phyloP scores from a whole-genome alignment of 495 filamentous ascomycete genomes.

The Daldinia childiae region DNA sequence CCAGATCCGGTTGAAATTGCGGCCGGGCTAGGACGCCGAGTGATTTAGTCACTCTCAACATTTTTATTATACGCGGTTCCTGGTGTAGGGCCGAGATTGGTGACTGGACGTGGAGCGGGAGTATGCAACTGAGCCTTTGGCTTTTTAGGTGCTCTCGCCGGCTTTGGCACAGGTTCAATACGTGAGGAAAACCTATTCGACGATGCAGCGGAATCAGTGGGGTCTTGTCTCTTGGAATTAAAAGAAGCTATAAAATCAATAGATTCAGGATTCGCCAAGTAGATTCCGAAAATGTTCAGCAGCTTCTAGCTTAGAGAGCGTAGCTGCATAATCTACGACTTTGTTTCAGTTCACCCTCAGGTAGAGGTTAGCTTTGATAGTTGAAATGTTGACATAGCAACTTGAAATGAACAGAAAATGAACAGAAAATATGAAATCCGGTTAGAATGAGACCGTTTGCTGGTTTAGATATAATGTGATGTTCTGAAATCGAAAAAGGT shows the following conservation, averaged over 20 bases:
- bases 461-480: neutral
- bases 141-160: constrained; percentile 55
- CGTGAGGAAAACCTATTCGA: constrained; percentile 25
- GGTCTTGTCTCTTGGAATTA: constrained; percentile 73
- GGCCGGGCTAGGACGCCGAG: constrained; percentile 45
- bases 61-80: constrained; percentile 55
- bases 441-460: neutral
- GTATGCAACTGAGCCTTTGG: constrained; percentile 70
- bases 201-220: constrained; percentile 41
- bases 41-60: constrained; percentile 52
- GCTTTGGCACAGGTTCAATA: constrained; percentile 48
- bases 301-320: constrained; percentile 73
- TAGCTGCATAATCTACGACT: constrained; percentile 79
- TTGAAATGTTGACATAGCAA: constrained; percentile 68
- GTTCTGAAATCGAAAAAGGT: neutral
- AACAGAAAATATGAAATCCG: neutral
- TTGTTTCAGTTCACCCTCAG: constrained; percentile 82
- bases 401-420: too few species aligned
- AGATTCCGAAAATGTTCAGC: constrained; percentile 87
- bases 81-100: constrained; percentile 47
- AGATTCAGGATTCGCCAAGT: constrained; percentile 84
- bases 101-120: constrained; percentile 73
- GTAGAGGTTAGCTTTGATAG: constrained; percentile 79
- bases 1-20: constrained; percentile 45
- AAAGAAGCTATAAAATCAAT: constrained; percentile 94